Conservation (phyloP, 805 yeast genomes). For the Saturnispora galanensis region DNA sequence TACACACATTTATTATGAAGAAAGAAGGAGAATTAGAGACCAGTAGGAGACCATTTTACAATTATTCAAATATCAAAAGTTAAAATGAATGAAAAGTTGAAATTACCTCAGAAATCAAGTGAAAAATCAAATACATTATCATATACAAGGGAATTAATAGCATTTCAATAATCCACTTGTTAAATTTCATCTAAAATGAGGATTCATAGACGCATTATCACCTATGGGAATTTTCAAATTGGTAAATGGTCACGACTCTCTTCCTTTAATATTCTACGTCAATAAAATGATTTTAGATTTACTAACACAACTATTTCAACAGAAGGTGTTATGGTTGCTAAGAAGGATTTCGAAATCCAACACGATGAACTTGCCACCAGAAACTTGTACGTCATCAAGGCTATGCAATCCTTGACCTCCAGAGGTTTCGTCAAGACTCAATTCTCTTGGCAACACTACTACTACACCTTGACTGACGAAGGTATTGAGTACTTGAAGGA, state of each 20-base stretch:
- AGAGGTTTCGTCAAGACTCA: conserved; percentile 99
- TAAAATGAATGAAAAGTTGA: too few relatives aligned
- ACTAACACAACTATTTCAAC: conserved; percentile 19
- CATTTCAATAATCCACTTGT: too few relatives aligned
- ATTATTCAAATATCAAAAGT: too few relatives aligned
- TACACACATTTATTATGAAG: conserved; percentile 19
- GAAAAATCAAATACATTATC: background rate
- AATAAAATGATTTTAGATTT: background rate
- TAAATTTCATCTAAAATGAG: too few relatives aligned
- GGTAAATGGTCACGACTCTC: too few relatives aligned
- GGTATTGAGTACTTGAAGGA: conserved; percentile 98
- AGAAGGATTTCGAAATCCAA: conserved; percentile 96
- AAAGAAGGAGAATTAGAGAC: background rate
- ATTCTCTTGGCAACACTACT: conserved; percentile 99
- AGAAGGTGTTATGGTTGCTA: conserved; percentile 99
- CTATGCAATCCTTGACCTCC: conserved; percentile 97
- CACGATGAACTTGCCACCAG: conserved; percentile 98
- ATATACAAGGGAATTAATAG: background rate
- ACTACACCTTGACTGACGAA: conserved; percentile 99
- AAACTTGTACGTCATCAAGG: conserved; percentile 97
- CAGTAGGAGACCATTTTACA: too few relatives aligned
- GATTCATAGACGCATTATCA: too few relatives aligned
- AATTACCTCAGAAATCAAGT: too few relatives aligned
- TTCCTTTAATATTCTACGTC: background rate
- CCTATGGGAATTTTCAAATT: too few relatives aligned